phyloP scores from a whole-genome alignment of 176 grass and related monocot genomes.

The Typha latifolia region DNA sequence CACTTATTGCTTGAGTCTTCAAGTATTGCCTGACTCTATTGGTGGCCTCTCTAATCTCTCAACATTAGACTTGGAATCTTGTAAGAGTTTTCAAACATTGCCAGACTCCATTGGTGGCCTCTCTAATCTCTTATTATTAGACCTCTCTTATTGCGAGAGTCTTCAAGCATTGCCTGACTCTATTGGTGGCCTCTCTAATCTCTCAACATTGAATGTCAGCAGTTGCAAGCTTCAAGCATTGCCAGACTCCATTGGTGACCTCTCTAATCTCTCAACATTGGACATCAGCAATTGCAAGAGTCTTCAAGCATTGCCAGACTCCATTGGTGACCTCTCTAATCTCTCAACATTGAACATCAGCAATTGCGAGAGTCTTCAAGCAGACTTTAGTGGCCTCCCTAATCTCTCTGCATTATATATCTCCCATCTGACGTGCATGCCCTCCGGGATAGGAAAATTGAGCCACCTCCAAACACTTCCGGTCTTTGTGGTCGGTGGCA shows the following conservation, averaged over 20 bases:
- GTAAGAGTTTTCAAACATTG: too few species aligned
- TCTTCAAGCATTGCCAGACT: too few species aligned
- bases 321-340: too few species aligned
- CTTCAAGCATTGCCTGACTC: not conserved
- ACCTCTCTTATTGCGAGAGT: not conserved
- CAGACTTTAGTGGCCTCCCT: not conserved
- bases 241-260: slow-evolving; percentile 1
- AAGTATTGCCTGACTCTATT: not conserved
- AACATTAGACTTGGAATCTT: too few species aligned
- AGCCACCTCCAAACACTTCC: not conserved
- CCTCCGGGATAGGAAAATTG: not conserved
- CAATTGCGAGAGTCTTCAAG: not conserved
- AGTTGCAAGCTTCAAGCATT: not conserved
- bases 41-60: not conserved
- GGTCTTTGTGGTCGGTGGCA: not conserved
- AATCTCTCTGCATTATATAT: not conserved
- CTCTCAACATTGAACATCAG: too few species aligned
- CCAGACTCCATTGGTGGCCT: too few species aligned
- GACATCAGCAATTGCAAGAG: too few species aligned
- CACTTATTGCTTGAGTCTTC: not conserved
- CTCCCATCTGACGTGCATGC: too few species aligned
- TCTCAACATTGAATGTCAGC: not conserved
- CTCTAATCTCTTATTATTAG: too few species aligned
- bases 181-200: not conserved
- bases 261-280: not conserved